A percentile compares a stretch with the other conserved stretches of the same genome.
phyloP scores from a whole-genome alignment of 1,284 basidiomycete genomes.

The Boletellus sp. region DNA sequence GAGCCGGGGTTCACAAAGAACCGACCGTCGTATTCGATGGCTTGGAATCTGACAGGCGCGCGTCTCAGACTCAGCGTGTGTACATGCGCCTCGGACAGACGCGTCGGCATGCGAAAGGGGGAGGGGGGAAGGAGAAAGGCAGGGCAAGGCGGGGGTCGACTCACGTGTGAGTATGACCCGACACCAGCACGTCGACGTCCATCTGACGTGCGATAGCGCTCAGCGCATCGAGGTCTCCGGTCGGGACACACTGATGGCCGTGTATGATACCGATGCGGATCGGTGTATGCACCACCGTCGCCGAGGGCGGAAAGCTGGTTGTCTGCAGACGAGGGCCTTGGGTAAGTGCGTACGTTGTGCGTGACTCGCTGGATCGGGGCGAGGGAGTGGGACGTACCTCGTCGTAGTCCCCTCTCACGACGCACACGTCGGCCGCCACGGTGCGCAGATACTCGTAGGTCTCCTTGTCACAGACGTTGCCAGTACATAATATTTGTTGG shows the following conservation, averaged over 20 bases:
- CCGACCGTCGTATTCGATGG: conserved; percentile 84
- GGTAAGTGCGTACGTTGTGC: conserved; percentile 11
- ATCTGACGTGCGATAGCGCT: conserved; percentile 88
- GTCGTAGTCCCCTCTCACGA: conserved; percentile 94
- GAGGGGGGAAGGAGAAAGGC: not conserved
- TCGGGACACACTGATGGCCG: conserved; percentile 92
- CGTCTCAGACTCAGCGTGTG: not conserved
- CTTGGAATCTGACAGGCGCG: conserved; percentile 71
- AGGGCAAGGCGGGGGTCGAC: conserved; percentile 29
- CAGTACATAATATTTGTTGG: conserved; percentile 96
- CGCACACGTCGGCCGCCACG: conserved; percentile 92
- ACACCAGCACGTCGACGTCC: conserved; percentile 95
- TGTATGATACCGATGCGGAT: conserved; percentile 92
- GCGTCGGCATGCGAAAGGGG: not conserved
- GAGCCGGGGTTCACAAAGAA: conserved; percentile 98
- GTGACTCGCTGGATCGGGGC: not conserved
- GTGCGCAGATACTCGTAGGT: conserved; percentile 97
- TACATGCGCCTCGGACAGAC: not conserved
- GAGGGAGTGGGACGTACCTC: conserved; percentile 54
- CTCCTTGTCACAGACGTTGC: conserved; percentile 96
- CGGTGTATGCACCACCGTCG: conserved; percentile 82
- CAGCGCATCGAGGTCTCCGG: conserved; percentile 87
- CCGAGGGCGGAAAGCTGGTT: conserved; percentile 74
- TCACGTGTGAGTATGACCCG: conserved; percentile 92
- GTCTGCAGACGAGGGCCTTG: conserved; percentile 39